Conservation (phyloP, 495 filamentous ascomycete genomes). For the Xylaria sp. region DNA sequence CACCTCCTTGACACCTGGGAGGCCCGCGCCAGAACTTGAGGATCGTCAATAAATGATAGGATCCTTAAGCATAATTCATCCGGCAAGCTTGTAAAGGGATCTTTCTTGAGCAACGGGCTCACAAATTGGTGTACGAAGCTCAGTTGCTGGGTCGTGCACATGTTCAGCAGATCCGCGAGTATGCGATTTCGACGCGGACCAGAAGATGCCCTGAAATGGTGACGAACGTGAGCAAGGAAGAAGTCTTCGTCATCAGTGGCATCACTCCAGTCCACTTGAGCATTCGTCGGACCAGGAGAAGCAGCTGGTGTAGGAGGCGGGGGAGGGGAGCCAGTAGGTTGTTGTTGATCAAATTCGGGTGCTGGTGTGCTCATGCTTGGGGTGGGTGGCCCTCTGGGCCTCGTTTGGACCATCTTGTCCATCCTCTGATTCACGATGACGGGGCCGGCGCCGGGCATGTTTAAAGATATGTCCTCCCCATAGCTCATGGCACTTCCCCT, state of each 20-base stretch:
- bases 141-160: slow-evolving; percentile 92
- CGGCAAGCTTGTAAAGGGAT: slow-evolving; percentile 87
- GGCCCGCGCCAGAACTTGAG: slow-evolving; percentile 86
- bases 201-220: slow-evolving; percentile 59
- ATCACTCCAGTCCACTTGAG: slow-evolving; percentile 60
- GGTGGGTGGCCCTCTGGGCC: slow-evolving; percentile 61
- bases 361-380: slow-evolving; percentile 65
- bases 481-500: slow-evolving; percentile 49
- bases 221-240: slow-evolving; percentile 56
- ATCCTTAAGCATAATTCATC: slow-evolving; percentile 91
- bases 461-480: slow-evolving; percentile 51
- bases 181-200: slow-evolving; percentile 63
- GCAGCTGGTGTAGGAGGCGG: slow-evolving; percentile 64
- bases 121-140: slow-evolving; percentile 96
- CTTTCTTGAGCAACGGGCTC: slow-evolving; percentile 89
- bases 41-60: slow-evolving; percentile 92
- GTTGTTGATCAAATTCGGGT: slow-evolving; percentile 60
- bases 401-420: slow-evolving; percentile 56
- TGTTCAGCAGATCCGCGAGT: slow-evolving; percentile 82
- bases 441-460: slow-evolving; percentile 45
- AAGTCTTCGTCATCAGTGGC: slow-evolving; percentile 60
- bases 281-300: slow-evolving; percentile 60
- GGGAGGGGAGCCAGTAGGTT: slow-evolving; percentile 58
- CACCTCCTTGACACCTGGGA: slow-evolving; percentile 93
- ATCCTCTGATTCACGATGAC: slow-evolving; percentile 45